phyloP scores from a whole-genome alignment of 768 basidiomycete species.

The Asterophora parasitica region DNA sequence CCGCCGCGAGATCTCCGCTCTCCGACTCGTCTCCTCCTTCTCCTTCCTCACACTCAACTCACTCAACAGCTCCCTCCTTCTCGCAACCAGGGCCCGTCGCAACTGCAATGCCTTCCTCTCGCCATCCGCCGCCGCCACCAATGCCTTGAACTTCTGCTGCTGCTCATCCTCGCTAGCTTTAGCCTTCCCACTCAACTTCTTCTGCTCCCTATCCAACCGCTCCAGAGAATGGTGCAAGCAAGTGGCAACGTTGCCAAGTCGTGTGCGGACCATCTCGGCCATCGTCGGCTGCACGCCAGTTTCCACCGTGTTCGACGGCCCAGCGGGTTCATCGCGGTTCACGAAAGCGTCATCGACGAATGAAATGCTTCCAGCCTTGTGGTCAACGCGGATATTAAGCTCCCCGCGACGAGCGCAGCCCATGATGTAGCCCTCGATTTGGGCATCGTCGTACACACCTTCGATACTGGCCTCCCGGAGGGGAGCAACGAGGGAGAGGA shows the following conservation, averaged over 20 bases:
- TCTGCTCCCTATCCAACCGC: constrained; percentile 46
- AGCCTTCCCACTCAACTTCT: constrained; percentile 23
- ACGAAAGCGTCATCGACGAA: constrained; percentile 78
- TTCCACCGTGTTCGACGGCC: constrained; percentile 30
- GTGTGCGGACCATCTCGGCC: constrained; percentile 68
- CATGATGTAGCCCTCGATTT: constrained; percentile 91
- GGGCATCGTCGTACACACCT: constrained; percentile 63
- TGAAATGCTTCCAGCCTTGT: constrained; percentile 76
- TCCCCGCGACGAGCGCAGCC: constrained; percentile 85
- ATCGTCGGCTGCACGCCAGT: constrained; percentile 63
- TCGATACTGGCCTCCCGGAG: constrained; percentile 51
- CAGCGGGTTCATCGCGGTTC: constrained; percentile 33
- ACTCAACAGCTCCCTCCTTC: constrained; percentile 78
- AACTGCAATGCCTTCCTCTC: constrained; percentile 77
- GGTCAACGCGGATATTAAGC: constrained; percentile 82
- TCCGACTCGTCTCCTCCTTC: constrained; percentile 79
- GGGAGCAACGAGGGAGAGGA: constrained; percentile 77
- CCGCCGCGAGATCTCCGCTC: constrained; percentile 60
- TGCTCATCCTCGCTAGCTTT: constrained; percentile 49
- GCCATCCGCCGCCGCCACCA: constrained; percentile 60
- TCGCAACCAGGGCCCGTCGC: constrained; percentile 75
- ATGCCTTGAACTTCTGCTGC: constrained; percentile 48
- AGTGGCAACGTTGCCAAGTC: constrained; percentile 70
- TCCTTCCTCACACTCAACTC: constrained; percentile 84
- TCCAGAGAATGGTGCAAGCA: constrained; percentile 70